Evolutionary conservation across 2,329 filamentous ascomycete genomes (phyloP).

Genomic region (Cercospora canescens): DNA sequence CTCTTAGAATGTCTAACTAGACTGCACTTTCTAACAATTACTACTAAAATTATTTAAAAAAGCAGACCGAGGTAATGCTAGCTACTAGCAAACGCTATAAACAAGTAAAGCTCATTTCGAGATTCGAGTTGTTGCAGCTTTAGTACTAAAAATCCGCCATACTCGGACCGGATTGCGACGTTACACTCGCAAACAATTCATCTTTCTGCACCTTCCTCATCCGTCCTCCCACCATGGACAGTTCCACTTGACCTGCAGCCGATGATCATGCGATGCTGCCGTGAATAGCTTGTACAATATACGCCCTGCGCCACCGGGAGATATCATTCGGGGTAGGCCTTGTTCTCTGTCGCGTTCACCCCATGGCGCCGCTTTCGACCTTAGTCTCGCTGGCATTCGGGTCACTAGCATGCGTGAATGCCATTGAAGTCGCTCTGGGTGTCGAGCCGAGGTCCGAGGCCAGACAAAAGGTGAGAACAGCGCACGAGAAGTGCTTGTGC

Average conservation of each 20-base stretch:
- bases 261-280: neutral
- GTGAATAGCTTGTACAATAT: neutral
- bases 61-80: no score
- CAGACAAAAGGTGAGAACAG: neutral
- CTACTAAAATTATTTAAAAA: no score
- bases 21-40: no score
- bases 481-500: neutral
- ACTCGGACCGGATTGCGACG: neutral
- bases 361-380: conserved; percentile 1
- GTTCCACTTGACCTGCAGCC: neutral
- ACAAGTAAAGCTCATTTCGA: no score
- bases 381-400: conserved; percentile 8
- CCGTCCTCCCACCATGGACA: neutral
- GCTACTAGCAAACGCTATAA: no score
- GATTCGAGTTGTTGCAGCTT: no score
- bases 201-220: conserved; percentile 2
- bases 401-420: conserved; percentile 5
- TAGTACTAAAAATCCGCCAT: no score
- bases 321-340: neutral
- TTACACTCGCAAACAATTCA: neutral
- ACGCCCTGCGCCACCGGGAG: neutral
- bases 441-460: neutral
- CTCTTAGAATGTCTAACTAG: no score
- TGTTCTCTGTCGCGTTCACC: neutral
- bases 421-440: conserved; percentile 7